Conservation (phyloP, 1,284 basidiomycete genomes). For the Caloboletus firmus region DNA sequence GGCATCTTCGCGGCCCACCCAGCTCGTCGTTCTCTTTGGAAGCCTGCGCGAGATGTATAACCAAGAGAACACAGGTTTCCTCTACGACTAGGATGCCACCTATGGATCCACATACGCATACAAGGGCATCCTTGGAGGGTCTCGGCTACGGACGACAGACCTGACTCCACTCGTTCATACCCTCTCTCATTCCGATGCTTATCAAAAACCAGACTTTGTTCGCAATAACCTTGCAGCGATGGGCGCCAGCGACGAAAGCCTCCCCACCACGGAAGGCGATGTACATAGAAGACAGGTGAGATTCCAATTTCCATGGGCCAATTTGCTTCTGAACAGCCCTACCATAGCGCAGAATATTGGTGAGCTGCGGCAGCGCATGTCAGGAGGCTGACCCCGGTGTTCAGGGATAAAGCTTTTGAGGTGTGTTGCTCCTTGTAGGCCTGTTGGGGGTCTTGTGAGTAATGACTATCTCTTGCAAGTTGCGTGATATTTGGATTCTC, state of each 20-base stretch:
- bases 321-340: neutral
- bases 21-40: slow-evolving; percentile 50
- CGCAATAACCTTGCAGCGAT: slow-evolving; percentile 56
- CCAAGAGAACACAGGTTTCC: slow-evolving; percentile 55
- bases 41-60: slow-evolving; percentile 58
- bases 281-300: slow-evolving; percentile 54
- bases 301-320: neutral
- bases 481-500: slow-evolving; percentile 49
- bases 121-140: slow-evolving; percentile 53
- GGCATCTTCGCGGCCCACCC: slow-evolving; percentile 38
- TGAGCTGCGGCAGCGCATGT: slow-evolving; percentile 46
- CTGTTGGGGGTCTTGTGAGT: neutral
- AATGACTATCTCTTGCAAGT: slow-evolving; percentile 29
- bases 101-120: slow-evolving; percentile 57
- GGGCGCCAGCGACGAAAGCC: slow-evolving; percentile 48
- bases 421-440: slow-evolving; percentile 36
- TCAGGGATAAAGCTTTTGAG: slow-evolving; percentile 61
- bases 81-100: slow-evolving; percentile 46
- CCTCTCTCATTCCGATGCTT: slow-evolving; percentile 58
- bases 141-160: slow-evolving; percentile 60
- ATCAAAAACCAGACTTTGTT: slow-evolving; percentile 67
- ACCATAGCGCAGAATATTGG: slow-evolving; percentile 43
- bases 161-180: slow-evolving; percentile 60
- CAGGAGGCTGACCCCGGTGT: slow-evolving; percentile 57
- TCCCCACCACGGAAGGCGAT: slow-evolving; percentile 53